Conservation (phyloP, 1,284 basidiomycete genomes). For the Melampsora larici-populina region DNA sequence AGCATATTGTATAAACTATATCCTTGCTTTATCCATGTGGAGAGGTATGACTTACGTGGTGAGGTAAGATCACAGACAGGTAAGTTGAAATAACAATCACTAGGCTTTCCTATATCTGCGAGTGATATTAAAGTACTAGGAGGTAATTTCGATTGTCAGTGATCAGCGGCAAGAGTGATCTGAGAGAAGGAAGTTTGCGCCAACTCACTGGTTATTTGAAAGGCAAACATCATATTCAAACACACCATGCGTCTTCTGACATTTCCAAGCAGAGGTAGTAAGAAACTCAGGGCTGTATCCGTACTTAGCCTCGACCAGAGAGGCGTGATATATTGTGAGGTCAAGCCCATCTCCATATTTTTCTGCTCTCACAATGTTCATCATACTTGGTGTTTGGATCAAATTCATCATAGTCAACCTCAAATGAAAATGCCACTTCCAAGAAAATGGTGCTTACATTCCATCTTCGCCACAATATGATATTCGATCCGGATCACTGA, state of each 20-base stretch:
- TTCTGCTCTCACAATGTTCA: constrained; percentile 42
- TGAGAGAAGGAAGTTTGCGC: neutral
- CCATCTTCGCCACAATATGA: constrained; percentile 41
- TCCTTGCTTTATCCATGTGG: neutral
- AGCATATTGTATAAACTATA: neutral
- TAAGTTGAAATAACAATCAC: constrained; percentile 40
- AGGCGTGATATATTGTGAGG: constrained; percentile 35
- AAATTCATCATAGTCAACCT: neutral
- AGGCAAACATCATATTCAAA: constrained; percentile 38
- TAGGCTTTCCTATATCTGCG: constrained; percentile 13
- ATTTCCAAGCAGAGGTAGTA: constrained; percentile 41
- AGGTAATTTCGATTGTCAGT: too few species aligned
- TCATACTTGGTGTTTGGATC: constrained; percentile 22
- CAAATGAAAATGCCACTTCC: neutral
- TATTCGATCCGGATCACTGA: constrained; percentile 15
- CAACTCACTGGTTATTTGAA: constrained; percentile 19
- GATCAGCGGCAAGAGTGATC: too few species aligned
- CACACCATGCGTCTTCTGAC: constrained; percentile 32
- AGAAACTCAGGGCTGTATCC: constrained; percentile 30
- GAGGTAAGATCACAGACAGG: constrained; percentile 34
- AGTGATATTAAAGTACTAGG: neutral
- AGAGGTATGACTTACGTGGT: constrained; percentile 11
- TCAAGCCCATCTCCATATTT: constrained; percentile 28
- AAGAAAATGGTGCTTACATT: constrained; percentile 14
- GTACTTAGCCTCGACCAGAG: constrained; percentile 30